These are phyloP conservation scores for Xylaria scruposa DNA, from an alignment of 495 filamentous ascomycete genomes.

Conservation along the genomic window DNA sequence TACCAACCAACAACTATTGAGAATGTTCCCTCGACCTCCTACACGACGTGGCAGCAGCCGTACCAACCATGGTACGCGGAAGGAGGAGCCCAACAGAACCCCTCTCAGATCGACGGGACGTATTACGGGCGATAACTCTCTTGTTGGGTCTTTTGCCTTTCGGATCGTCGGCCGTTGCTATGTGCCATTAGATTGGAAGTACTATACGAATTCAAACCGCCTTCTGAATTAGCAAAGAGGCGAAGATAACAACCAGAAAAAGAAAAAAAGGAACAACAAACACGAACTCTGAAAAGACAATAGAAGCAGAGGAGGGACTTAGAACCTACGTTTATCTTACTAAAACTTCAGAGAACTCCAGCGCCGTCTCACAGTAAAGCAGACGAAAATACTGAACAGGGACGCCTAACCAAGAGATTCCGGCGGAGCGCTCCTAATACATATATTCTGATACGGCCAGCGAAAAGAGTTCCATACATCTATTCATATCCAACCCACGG, in stretches of 20 bases:
- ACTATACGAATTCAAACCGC: background rate
- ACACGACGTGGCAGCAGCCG: slow-evolving; percentile 52
- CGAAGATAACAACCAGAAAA: background rate
- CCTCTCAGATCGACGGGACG: slow-evolving; percentile 36
- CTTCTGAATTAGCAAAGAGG: background rate
- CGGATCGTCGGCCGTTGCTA: background rate
- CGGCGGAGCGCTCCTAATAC: background rate
- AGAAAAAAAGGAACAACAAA: background rate
- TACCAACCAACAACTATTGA: slow-evolving; percentile 51
- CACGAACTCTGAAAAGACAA: background rate
- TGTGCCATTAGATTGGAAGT: background rate
- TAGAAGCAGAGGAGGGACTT: background rate
- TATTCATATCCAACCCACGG: background rate
- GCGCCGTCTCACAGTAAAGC: background rate
- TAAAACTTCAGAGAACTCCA: no score
- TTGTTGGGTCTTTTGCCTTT: background rate
- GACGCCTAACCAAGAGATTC: background rate
- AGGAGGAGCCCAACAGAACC: slow-evolving; percentile 38
- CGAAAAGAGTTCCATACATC: slow-evolving; percentile 4
- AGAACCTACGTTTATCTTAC: background rate
- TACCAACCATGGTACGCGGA: slow-evolving; percentile 55
- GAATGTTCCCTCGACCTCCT: slow-evolving; percentile 45
- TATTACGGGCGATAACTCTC: slow-evolving; percentile 41
- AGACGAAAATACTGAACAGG: background rate
- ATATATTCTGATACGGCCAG: slow-evolving; percentile 6